Evolutionary conservation across 148 eudicot genomes (phyloP), one percentile per base, ranked within the genome.

Genomic region (Selenicereus undatus): DNA sequence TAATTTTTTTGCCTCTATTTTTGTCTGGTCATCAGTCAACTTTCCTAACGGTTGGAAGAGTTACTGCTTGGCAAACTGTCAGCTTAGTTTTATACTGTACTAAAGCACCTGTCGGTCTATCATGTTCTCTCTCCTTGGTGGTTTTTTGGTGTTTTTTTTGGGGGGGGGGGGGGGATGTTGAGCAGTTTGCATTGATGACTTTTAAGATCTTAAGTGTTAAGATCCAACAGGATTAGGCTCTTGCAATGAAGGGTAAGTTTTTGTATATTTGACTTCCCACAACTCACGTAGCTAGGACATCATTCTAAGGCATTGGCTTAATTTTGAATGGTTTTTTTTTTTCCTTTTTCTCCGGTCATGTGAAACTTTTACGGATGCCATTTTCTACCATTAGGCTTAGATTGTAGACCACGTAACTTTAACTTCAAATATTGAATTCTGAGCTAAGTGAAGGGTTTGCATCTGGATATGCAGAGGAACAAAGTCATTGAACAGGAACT

Each of bases 401-500:
- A 39, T 7, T 4, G 43, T 39, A 39, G 43, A 39, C 43, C 3
- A 39, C 5, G 32, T 39, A 39, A 39, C 7, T 39, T 43, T 75
- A 17, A 39, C 69, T 79, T 75, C 70, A 69, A 27, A n/a, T n/a
- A 24, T 54, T 51, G 75, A 80, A 71, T 26, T 64, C 20, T 6
- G 43, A 74, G 27, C 68, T 84, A 13, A 60, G 65, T 73, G 16
- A 26, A 65, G 64, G 11, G 43, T 52, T 29, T 35, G 56, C 68
- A 42, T 81, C n/a, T 76, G 80, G 4, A 32, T 39, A 54, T 82
- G 84, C 91, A 92, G 97, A 91, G 87, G 78, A 89, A 90, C 76
- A 89, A 89, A 83, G 60, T 88, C 60, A 82, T 94, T 76, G 97
- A 94, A 77, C 82, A 88, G 76, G 95, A 94, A 82, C 92, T 95